A percentile compares a stretch with the other conserved stretches of the same genome.
These are phyloP conservation scores for Lipomyces starkeyi DNA, from an alignment of 805 yeast genomes.

Conservation along the genomic window DNA sequence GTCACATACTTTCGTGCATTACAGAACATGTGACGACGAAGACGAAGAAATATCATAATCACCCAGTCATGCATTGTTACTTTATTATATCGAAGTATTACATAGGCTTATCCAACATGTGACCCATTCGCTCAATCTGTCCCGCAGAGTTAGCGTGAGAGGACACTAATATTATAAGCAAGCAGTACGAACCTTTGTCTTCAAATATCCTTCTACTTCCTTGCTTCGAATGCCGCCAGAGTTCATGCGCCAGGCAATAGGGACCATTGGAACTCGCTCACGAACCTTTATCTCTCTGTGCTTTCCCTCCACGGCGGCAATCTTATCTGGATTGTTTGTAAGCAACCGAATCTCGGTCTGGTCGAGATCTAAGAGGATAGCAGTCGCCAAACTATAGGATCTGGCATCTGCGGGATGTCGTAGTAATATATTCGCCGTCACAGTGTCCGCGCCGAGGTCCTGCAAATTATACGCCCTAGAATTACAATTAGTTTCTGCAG, in stretches of 20 bases:
- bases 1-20: too few species aligned
- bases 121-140: slow-evolving; percentile 90
- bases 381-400: slow-evolving; percentile 90
- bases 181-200: slow-evolving; percentile 66
- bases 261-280: slow-evolving; percentile 96
- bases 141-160: not conserved
- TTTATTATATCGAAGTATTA: slow-evolving; percentile 13
- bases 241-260: slow-evolving; percentile 81
- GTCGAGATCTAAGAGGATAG: slow-evolving; percentile 85
- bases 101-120: slow-evolving; percentile 59
- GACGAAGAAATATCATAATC: too few species aligned
- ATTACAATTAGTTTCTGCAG: not conserved
- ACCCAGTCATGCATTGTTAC: not conserved
- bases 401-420: slow-evolving; percentile 99
- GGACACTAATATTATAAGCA: not conserved
- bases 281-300: slow-evolving; percentile 73
- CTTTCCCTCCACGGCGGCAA: slow-evolving; percentile 90
- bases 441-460: slow-evolving; percentile 98
- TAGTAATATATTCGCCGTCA: slow-evolving; percentile 88
- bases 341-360: slow-evolving; percentile 71
- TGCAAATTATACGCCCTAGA: slow-evolving; percentile 86
- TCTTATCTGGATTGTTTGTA: slow-evolving; percentile 96
- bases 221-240: slow-evolving; percentile 74
- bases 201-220: slow-evolving; percentile 90
- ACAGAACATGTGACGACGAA: not conserved